A percentile compares a stretch with the other conserved stretches of the same genome.
phyloP scores from a whole-genome alignment of 2,329 filamentous ascomycete genomes.

The Colletotrichum salicis region DNA sequence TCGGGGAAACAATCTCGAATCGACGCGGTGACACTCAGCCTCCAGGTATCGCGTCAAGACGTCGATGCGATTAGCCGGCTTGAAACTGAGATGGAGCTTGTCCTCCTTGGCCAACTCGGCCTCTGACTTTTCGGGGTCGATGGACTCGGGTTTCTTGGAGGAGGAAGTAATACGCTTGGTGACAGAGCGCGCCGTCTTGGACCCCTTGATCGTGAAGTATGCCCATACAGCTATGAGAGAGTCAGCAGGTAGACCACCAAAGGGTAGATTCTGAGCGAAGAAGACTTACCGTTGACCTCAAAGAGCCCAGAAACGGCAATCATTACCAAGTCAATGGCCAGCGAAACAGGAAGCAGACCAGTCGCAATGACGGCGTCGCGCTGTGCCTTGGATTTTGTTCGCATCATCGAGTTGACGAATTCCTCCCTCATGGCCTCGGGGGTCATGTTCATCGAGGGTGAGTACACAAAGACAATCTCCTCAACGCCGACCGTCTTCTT shows the following conservation, averaged over 20 bases:
- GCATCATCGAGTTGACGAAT: constrained; percentile 32
- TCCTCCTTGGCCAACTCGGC: constrained; percentile 31
- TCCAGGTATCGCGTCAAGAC: constrained; percentile 23
- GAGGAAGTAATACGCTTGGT: constrained; percentile 28
- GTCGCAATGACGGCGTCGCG: constrained; percentile 33
- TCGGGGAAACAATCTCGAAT: constrained; percentile 22
- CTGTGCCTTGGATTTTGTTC: constrained; percentile 33
- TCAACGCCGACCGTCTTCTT: constrained; percentile 32
- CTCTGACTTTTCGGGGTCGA: constrained; percentile 25
- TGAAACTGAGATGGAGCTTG: constrained; percentile 27
- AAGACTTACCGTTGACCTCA: constrained; percentile 29
- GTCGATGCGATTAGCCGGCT: constrained; percentile 21
- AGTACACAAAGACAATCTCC: constrained; percentile 32
- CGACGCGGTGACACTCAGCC: constrained; percentile 30
- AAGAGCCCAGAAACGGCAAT: constrained; percentile 27
- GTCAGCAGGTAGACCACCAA: background rate
- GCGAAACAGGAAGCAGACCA: constrained; percentile 22
- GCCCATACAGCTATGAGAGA: constrained; percentile 14
- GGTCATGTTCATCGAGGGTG: constrained; percentile 33
- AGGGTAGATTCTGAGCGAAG: too few species aligned
- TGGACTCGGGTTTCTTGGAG: constrained; percentile 28
- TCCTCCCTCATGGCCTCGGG: constrained; percentile 30
- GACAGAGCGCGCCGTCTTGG: constrained; percentile 31
- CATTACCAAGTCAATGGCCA: constrained; percentile 27
- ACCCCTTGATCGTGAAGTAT: constrained; percentile 33